phyloP scores from a whole-genome alignment of 805 yeast species.

The Metschnikowia arizonensis region DNA sequence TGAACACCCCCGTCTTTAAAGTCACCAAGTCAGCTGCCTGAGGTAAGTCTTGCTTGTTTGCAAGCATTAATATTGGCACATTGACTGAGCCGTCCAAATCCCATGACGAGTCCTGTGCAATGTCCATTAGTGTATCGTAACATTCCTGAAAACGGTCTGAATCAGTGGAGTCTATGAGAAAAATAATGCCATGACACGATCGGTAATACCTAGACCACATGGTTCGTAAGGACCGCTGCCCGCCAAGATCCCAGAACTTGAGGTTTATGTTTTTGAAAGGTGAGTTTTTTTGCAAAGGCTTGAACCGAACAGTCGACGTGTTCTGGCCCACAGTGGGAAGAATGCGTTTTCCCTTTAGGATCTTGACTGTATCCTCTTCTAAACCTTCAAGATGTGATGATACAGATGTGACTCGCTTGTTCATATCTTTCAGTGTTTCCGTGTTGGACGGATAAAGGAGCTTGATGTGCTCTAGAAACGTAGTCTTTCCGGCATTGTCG shows the following conservation, averaged over 20 bases:
- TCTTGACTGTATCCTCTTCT: conserved; percentile 20
- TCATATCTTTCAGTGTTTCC: conserved; percentile 17
- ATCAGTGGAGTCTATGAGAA: conserved; percentile 90
- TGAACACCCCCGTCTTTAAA: conserved; percentile 81
- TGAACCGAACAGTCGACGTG: conserved; percentile 41
- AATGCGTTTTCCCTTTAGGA: conserved; percentile 51
- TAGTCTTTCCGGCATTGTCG: conserved; percentile 94
- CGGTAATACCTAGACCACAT: conserved; percentile 87
- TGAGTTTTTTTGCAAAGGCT: conserved; percentile 23
- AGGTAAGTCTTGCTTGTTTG: conserved; percentile 83
- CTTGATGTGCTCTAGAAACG: conserved; percentile 38
- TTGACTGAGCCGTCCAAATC: conserved; percentile 38
- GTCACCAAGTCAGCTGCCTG: conserved; percentile 43
- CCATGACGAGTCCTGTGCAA: conserved; percentile 45
- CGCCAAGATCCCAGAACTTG: conserved; percentile 96
- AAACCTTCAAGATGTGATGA: conserved; percentile 15
- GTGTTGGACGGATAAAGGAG: conserved; percentile 32
- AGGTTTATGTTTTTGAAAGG: conserved; percentile 46
- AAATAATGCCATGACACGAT: conserved; percentile 86
- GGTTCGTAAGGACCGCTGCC: conserved; percentile 77
- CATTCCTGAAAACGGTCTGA: conserved; percentile 80
- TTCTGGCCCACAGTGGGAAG: conserved; percentile 96
- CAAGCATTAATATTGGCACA: conserved; percentile 89
- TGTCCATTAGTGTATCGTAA: conserved; percentile 54
- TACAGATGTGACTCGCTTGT: conserved; percentile 11